phyloP scores from a whole-genome alignment of 495 filamentous ascomycete genomes.

The Pyrenopolyporus hunteri region DNA sequence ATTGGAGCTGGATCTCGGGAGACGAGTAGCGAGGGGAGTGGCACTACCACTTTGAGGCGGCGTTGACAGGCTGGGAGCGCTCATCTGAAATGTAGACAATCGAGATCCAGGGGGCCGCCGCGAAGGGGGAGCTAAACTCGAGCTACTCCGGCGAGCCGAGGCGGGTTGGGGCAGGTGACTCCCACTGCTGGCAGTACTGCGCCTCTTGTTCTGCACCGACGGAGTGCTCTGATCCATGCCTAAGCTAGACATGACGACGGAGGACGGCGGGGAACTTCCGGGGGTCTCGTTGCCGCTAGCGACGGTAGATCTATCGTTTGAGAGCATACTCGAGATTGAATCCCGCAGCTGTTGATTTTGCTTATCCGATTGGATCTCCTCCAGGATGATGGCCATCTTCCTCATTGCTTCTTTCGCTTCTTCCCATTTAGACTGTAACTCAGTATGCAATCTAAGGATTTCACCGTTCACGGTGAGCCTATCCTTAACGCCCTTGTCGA shows the following conservation, averaged over 20 bases:
- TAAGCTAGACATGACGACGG: constrained; percentile 70
- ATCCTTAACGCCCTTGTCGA: constrained; percentile 89
- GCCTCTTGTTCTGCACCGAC: constrained; percentile 48
- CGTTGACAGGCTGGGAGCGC: constrained; percentile 45
- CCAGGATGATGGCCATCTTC: constrained; percentile 73
- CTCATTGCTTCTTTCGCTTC: constrained; percentile 75
- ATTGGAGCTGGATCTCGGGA: constrained; percentile 55
- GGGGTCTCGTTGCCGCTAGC: constrained; percentile 79
- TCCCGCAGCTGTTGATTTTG: constrained; percentile 81
- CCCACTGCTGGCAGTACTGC: constrained; percentile 46
- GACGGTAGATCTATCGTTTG: constrained; percentile 79
- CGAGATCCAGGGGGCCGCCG: constrained; percentile 41
- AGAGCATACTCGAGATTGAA: constrained; percentile 90
- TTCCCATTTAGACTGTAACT: constrained; percentile 80
- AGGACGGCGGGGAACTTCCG: constrained; percentile 88
- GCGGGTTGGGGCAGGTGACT: constrained; percentile 52
- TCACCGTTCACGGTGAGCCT: constrained; percentile 94
- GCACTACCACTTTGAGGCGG: constrained; percentile 56
- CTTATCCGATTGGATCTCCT: constrained; percentile 71
- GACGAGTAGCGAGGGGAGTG: constrained; percentile 62
- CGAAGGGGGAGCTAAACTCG: constrained; percentile 38
- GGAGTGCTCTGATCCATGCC: constrained; percentile 57
- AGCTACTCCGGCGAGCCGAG: constrained; percentile 40
- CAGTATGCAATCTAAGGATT: constrained; percentile 79
- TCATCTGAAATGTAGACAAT: constrained; percentile 44